These are phyloP conservation scores for Backusella parvicylindrica DNA, from an alignment of 192 early-diverging fungal species.

Conservation along the genomic window DNA sequence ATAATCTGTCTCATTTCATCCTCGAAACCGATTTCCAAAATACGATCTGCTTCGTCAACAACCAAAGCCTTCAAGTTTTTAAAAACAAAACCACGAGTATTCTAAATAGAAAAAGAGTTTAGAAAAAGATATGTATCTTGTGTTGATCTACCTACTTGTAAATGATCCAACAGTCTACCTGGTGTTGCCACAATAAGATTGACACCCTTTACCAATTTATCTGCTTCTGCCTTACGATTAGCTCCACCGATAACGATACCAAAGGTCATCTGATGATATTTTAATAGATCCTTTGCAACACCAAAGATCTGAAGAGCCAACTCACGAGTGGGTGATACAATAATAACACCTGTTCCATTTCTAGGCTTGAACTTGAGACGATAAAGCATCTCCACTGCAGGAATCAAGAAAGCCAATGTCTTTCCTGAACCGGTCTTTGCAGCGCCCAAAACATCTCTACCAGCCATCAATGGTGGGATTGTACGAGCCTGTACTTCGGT, in stretches of 20 bases:
- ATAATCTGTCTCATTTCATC: conserved; percentile 98
- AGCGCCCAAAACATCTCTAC: conserved; percentile 96
- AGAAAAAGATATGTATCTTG: not conserved
- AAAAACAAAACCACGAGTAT: conserved; percentile 95
- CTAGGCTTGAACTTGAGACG: conserved; percentile 94
- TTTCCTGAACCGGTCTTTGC: conserved; percentile 98
- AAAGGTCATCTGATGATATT: conserved; percentile 96
- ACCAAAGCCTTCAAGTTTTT: conserved; percentile 93
- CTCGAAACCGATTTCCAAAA: conserved; percentile 97
- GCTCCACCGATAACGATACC: conserved; percentile 99
- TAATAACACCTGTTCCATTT: conserved; percentile 91
- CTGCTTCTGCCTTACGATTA: conserved; percentile 93
- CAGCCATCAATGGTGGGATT: conserved; percentile 93
- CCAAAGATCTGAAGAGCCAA: conserved; percentile 98
- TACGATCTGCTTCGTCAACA: conserved; percentile 98
- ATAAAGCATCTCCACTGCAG: conserved; percentile 85
- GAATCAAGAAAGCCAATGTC: conserved; percentile 97
- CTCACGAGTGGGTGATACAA: conserved; percentile 98
- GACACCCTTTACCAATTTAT: conserved; percentile 95
- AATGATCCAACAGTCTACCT: conserved; percentile 95
- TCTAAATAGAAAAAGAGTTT: conserved; percentile 38
- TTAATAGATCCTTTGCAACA: conserved; percentile 92
- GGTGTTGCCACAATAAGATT: conserved; percentile 96
- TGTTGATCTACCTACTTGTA: conserved; percentile 57
- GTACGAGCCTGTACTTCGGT: conserved; percentile 96